Evolutionary conservation across 345 rosid genomes (phyloP), one percentile per base, ranked within the genome.

Genomic region (Carallia brachiata): DNA sequence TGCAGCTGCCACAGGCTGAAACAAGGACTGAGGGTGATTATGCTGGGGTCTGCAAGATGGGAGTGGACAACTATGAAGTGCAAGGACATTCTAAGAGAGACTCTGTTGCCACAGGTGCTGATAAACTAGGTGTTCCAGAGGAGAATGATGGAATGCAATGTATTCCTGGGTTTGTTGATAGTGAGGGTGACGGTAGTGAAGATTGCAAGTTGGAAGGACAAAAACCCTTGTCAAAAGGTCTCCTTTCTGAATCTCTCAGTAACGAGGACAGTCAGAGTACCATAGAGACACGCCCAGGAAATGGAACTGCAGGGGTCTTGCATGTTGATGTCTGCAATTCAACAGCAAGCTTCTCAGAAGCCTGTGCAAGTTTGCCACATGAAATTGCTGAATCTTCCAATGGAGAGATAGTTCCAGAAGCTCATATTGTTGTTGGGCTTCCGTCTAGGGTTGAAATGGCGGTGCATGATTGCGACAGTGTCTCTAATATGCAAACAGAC

Each of bases 351-450:
- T n/a, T 58, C 23, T 7, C 57, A 4, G 74, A 74, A 57, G 73
- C 34, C 9, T 16, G 6, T 30, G 56, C 55, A 57, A 27, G 54
- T 23, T 27, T 77, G 72, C 63, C 65, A 8, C 52, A n/a, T 15
- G 68, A 71, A 57, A 16, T 50, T 47, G 54, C 66, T 32, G 64
- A 66, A 61, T 63, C 72, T 17, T 15, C 18, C 61, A 7, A 37
- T 31, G 30, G 23, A 56, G 83, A 74, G 74, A 56, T 59, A 67
- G 23, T 55, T 53, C 59, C 63, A 2, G 65, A 68, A 37, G 84
- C 61, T 40, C 65, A 55, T 53, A 65, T 9, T 52, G 31, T 34
- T 62, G 50, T 69, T 27, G 61, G 65, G 37, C 53, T 55, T 65
- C 77, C 52, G 30, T n/a, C 44, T 1, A 63, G 48, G 52, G 40